These are phyloP conservation scores for Mucor mucedo DNA, from an alignment of 371 early-diverging fungal species.

Conservation along the genomic window DNA sequence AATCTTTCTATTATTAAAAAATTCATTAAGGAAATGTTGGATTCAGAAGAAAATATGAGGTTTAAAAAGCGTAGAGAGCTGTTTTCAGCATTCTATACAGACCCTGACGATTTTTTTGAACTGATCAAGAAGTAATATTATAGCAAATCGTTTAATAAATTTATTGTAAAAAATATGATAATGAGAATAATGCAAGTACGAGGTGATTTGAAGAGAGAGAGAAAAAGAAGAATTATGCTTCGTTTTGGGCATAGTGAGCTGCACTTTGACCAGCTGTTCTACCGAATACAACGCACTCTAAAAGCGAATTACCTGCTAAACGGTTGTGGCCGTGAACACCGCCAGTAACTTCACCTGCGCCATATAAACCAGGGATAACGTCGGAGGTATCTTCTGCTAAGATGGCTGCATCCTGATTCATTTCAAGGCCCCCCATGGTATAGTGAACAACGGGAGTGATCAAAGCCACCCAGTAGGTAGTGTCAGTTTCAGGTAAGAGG, in stretches of 20 bases:
- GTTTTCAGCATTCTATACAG: slow-evolving; percentile 29
- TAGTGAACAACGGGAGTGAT: slow-evolving; percentile 86
- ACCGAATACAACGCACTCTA: slow-evolving; percentile 88
- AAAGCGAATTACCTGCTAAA: slow-evolving; percentile 81
- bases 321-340: slow-evolving; percentile 88
- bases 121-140: slow-evolving; percentile 4
- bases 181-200: not conserved
- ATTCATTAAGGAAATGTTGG: slow-evolving; percentile 3
- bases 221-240: slow-evolving; percentile 4
- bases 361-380: slow-evolving; percentile 63
- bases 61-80: slow-evolving; percentile 23
- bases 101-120: slow-evolving; percentile 23
- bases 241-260: slow-evolving; percentile 29
- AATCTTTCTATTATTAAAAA: no score
- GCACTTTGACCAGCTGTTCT: slow-evolving; percentile 75
- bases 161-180: not conserved
- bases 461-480: slow-evolving; percentile 69
- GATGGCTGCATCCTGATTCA: slow-evolving; percentile 58
- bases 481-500: slow-evolving; percentile 32
- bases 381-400: slow-evolving; percentile 17
- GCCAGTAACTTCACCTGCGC: slow-evolving; percentile 80
- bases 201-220: not conserved
- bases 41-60: not conserved
- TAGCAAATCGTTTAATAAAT: not conserved
- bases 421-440: slow-evolving; percentile 84